These are phyloP conservation scores for Mycena galericulata DNA, from an alignment of 768 basidiomycete species.

Conservation along the genomic window DNA sequence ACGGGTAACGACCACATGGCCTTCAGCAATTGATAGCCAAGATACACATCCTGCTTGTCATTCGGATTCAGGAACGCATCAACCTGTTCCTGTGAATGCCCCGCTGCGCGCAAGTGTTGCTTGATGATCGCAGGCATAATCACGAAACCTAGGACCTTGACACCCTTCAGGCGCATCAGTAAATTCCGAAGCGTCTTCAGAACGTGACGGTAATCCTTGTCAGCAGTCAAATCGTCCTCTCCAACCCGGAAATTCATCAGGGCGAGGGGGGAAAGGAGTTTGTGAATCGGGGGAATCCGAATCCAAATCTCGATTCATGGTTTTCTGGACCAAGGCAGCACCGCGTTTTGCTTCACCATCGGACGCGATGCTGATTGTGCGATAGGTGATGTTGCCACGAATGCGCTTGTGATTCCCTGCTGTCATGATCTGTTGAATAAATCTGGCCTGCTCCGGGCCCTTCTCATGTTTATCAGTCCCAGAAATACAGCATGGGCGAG, in stretches of 20 bases:
- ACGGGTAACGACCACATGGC: conserved; percentile 42
- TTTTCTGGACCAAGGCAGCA: background rate
- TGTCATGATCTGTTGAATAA: background rate
- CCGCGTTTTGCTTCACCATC: conserved; percentile 20
- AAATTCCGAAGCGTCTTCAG: background rate
- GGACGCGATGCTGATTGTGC: background rate
- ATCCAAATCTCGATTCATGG: background rate
- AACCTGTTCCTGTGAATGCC: background rate
- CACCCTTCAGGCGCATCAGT: conserved; percentile 2
- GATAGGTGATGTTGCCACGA: background rate
- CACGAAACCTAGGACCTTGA: background rate
- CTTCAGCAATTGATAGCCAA: conserved; percentile 40
- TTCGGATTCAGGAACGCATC: conserved; percentile 41
- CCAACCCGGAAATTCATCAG: conserved; percentile 13
- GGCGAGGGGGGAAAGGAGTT: background rate
- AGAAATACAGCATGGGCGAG: background rate
- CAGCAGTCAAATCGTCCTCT: conserved; percentile 8
- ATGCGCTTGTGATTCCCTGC: background rate
- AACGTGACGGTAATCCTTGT: conserved; percentile 24
- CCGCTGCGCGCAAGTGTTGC: background rate
- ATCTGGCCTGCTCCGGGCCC: background rate
- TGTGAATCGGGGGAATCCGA: background rate
- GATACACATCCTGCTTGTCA: conserved; percentile 48
- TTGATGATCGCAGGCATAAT: conserved; percentile 5
- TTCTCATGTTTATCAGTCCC: conserved; percentile 1